These are phyloP conservation scores for Bipolaris cookei DNA, from an alignment of 2,329 filamentous ascomycete genomes.

Conservation along the genomic window DNA sequence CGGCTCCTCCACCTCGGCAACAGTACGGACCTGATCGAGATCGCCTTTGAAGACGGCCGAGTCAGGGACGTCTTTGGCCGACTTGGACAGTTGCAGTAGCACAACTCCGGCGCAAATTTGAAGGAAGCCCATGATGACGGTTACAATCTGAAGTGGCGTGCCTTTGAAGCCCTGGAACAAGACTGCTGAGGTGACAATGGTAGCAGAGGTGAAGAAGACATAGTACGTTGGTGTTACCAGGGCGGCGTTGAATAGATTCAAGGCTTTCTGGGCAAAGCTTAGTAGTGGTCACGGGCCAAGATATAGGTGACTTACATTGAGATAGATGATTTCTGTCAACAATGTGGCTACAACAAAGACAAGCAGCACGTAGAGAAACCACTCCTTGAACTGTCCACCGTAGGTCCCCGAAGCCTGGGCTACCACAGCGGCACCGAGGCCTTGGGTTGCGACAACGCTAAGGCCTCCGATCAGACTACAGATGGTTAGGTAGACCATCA, in stretches of 20 bases:
- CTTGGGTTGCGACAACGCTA: slow-evolving; percentile 94
- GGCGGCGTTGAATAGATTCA: slow-evolving; percentile 95
- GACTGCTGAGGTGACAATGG: slow-evolving; percentile 91
- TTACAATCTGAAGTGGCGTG: slow-evolving; percentile 77
- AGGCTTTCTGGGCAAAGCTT: slow-evolving; percentile 76
- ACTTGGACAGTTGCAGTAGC: slow-evolving; percentile 94
- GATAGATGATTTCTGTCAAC: slow-evolving; percentile 89
- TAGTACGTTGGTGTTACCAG: slow-evolving; percentile 98
- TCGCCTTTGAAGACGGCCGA: slow-evolving; percentile 90
- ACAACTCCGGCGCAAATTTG: slow-evolving; percentile 93
- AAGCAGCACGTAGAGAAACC: slow-evolving; percentile 92
- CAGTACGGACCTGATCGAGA: slow-evolving; percentile 91
- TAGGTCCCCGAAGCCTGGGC: slow-evolving; percentile 78
- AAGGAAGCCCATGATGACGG: slow-evolving; percentile 90
- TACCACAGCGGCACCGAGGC: slow-evolving; percentile 87
- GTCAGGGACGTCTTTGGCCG: slow-evolving; percentile 95
- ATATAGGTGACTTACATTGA: slow-evolving; percentile 74
- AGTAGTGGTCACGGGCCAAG: slow-evolving; percentile 8
- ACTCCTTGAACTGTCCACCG: slow-evolving; percentile 86
- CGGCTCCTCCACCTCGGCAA: slow-evolving; percentile 93
- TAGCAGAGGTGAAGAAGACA: slow-evolving; percentile 95
- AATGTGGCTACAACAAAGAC: slow-evolving; percentile 91
- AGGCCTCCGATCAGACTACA: slow-evolving; percentile 94
- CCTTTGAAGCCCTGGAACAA: slow-evolving; percentile 95
- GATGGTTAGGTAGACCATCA: slow-evolving; percentile 96